Percentiles rank a stretch among this genome's conserved stretches.
Evolutionary conservation across 1,139 yeast species (phyloP).

Genomic region (Debaryomycetaceae sp.): DNA sequence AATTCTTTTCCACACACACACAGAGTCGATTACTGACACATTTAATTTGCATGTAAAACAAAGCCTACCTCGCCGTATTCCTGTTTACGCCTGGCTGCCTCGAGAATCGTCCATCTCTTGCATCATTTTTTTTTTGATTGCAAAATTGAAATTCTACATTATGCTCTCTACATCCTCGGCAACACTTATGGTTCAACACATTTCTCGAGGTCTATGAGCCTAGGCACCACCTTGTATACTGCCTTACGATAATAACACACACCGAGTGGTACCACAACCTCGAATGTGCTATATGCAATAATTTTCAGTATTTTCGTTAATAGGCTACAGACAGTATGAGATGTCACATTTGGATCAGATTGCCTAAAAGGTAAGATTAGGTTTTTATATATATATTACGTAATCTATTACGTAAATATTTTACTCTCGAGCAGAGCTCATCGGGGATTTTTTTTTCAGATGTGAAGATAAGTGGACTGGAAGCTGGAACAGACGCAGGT

Average conservation of each 20-base stretch:
- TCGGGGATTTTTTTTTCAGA: conserved; percentile 1
- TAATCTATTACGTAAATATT: not conserved
- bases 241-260: too few species aligned
- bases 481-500: not conserved
- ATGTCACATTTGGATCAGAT: not conserved
- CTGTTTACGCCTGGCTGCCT: not conserved
- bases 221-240: too few species aligned
- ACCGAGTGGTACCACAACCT: too few species aligned
- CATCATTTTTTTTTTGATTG: not conserved
- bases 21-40: not conserved
- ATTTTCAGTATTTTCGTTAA: not conserved
- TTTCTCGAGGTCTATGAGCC: too few species aligned
- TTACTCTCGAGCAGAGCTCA: conserved; percentile 4
- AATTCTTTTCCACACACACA: not conserved
- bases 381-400: not conserved
- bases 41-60: not conserved
- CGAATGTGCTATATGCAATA: not conserved
- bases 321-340: not conserved
- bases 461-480: not conserved
- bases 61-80: not conserved
- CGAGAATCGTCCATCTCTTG: not conserved
- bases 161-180: too few species aligned
- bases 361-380: not conserved
- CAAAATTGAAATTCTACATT: too few species aligned
- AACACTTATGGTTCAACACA: too few species aligned